These are phyloP conservation scores for Stropharia rugosoannulata DNA, from an alignment of 768 basidiomycete genomes.

Conservation along the genomic window DNA sequence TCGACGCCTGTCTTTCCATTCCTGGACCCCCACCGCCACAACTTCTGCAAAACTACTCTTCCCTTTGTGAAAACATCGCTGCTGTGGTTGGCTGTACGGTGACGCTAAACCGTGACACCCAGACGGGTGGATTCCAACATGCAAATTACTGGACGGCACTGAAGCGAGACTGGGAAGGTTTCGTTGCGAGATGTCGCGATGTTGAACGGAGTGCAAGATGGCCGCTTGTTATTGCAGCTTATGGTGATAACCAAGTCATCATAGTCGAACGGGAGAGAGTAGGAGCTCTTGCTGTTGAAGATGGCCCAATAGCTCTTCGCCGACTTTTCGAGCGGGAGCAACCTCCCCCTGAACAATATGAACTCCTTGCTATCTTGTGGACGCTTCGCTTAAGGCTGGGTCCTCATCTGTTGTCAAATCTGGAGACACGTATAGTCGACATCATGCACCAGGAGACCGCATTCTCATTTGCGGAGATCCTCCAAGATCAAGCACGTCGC, in stretches of 20 bases:
- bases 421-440: conserved; percentile 62
- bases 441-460: conserved; percentile 76
- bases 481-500: conserved; percentile 61
- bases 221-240: conserved; percentile 67
- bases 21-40: conserved; percentile 57
- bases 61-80: conserved; percentile 72
- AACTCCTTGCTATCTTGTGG: conserved; percentile 63
- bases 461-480: conserved; percentile 74
- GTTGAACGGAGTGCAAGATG: conserved; percentile 85
- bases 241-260: conserved; percentile 46
- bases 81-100: conserved; percentile 88
- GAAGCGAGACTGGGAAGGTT: conserved; percentile 95
- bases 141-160: conserved; percentile 81
- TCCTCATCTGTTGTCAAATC: conserved; percentile 47
- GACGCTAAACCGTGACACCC: conserved; percentile 64
- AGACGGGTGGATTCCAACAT: conserved; percentile 78
- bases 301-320: conserved; percentile 61
- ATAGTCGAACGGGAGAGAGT: conserved; percentile 79
- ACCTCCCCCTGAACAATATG: conserved; percentile 49
- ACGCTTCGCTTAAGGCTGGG: conserved; percentile 61
- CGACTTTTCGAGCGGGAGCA: conserved; percentile 45
- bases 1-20: conserved; percentile 64
- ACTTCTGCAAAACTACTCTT: conserved; percentile 61
- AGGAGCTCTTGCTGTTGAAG: conserved; percentile 61
- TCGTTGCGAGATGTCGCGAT: conserved; percentile 86